Base-by-base conservation (phyloP, 768 basidiomycete genomes). In the Tremella yokohamensis region DNA sequence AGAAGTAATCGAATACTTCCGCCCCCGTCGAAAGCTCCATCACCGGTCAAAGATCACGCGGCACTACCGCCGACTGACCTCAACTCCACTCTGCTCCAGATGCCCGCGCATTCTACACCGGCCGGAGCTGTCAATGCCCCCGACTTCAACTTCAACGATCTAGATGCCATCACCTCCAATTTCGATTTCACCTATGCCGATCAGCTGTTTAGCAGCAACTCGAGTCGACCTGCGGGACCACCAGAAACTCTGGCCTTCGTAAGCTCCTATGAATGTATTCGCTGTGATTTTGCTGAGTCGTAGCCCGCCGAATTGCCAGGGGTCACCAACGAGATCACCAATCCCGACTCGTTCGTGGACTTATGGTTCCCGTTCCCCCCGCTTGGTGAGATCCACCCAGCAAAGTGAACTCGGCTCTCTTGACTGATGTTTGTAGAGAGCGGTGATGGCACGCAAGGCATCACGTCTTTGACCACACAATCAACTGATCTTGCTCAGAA, bases 311-410 rank as follows among this genome's bases (percentile, higher is more conserved):
- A 52, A 38, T 11, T 18, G 8, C 25, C 22, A 8, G 51, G 51
- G 8, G 15, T 49, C 9, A 52, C 51, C 6, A 8, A 12, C 22
- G 18, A 24, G 11, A 34, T 25, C 37, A 40, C 26, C 51, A 12
- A 18, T 38, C 22, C 18, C n/a, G 51, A 34, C 16, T 24, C 26
- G 19, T 24, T 52, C 12, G 15, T 58, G 3, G 68, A 72, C 40
- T 37, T 58, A 0, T 67, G 64, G 67, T 72, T 67, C 58, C 65
- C 67, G 0, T 72, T 72, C 49, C 70, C 70, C 15, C 70, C 70
- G 1, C 57, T 72, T 7, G 70, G 66, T 66, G 42, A 61, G 15
- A 19, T 49, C 24, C 15, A 7, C 2, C n/a, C 24, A 8, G 48
- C 48, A n/a, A n/a, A n/a, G n/a, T n/a, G n/a, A n/a, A n/a, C 20